Evolutionary conservation across 768 basidiomycete genomes (phyloP).

Genomic region (Leucosporidium scottii): DNA sequence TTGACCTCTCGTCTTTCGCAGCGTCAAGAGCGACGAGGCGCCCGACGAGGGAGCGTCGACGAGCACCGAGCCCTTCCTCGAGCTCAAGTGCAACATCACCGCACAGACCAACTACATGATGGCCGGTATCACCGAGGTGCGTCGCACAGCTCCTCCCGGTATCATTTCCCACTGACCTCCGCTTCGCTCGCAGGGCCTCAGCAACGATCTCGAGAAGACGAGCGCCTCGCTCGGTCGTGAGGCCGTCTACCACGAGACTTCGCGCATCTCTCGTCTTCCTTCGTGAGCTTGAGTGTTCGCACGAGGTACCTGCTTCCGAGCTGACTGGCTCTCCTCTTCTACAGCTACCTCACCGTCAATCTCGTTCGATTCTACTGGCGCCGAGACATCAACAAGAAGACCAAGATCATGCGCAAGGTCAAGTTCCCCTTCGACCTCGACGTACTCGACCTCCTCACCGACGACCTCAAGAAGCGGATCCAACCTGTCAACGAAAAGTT

Average conservation of each 20-base stretch:
- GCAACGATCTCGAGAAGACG: constrained; percentile 75
- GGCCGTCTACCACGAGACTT: constrained; percentile 71
- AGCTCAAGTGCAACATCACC: constrained; percentile 90
- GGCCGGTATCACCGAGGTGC: constrained; percentile 71
- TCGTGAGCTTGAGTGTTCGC: constrained; percentile 46
- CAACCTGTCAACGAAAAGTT: constrained; percentile 63
- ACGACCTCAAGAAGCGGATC: constrained; percentile 67
- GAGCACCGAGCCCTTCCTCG: constrained; percentile 65
- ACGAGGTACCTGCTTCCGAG: neutral
- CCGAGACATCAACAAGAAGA: constrained; percentile 76
- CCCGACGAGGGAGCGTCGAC: constrained; percentile 65
- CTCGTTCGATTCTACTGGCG: constrained; percentile 97
- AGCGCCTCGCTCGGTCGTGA: constrained; percentile 71
- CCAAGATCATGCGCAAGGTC: constrained; percentile 85
- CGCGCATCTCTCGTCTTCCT: constrained; percentile 75
- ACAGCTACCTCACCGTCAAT: constrained; percentile 61
- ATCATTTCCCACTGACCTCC: neutral
- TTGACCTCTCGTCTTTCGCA: constrained; percentile 38
- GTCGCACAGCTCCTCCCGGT: constrained; percentile 33
- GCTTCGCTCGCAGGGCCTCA: constrained; percentile 58
- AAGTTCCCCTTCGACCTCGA: constrained; percentile 88
- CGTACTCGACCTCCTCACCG: constrained; percentile 69
- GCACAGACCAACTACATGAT: constrained; percentile 79
- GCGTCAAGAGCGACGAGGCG: constrained; percentile 73
- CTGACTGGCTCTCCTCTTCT: neutral